Evolutionary conservation across 805 yeast species (phyloP).

Genomic region (Barnettozyma botsteinii): DNA sequence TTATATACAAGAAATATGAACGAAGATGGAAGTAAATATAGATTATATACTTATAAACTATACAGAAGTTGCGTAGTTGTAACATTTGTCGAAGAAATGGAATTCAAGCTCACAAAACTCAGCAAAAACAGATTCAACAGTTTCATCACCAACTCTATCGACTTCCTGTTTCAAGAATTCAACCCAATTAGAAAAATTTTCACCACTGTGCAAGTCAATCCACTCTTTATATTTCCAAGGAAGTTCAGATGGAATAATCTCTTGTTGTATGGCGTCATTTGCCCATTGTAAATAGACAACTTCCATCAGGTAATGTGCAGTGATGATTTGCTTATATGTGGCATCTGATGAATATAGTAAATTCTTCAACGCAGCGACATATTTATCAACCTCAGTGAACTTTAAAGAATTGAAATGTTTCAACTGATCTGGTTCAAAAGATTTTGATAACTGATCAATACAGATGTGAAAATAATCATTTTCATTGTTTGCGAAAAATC

Average conservation of each 20-base stretch:
- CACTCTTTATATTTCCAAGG: conserved; percentile 45
- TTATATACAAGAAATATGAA: no score
- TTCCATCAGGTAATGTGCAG: conserved; percentile 43
- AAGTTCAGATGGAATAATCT: conserved; percentile 26
- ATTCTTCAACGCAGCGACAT: conserved; percentile 31
- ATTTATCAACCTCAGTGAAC: conserved; percentile 34
- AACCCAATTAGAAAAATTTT: conserved; percentile 43
- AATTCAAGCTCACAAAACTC: conserved; percentile 36
- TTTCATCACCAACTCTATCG: conserved; percentile 28
- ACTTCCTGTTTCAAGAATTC: conserved; percentile 40
- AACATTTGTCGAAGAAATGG: conserved; percentile 44
- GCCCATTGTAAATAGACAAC: conserved; percentile 51
- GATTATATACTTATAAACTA: no score
- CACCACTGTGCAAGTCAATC: conserved; percentile 48
- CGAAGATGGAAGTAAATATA: no score
- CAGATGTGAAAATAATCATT: conserved; percentile 41
- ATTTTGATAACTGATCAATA: conserved; percentile 22
- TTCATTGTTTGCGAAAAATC: conserved; percentile 43
- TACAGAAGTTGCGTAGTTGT: conserved; percentile 17
- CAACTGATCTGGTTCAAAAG: conserved; percentile 16
- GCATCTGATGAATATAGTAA: conserved; percentile 25
- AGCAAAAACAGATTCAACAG: conserved; percentile 29
- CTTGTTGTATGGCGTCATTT: conserved; percentile 28
- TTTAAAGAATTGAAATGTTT: conserved; percentile 5
- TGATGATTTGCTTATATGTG: conserved; percentile 37